A percentile compares a stretch with the other conserved stretches of the same genome.
Evolutionary conservation across 176 grass and related monocot genomes (phyloP).

Genomic region (Musa acuminata): DNA sequence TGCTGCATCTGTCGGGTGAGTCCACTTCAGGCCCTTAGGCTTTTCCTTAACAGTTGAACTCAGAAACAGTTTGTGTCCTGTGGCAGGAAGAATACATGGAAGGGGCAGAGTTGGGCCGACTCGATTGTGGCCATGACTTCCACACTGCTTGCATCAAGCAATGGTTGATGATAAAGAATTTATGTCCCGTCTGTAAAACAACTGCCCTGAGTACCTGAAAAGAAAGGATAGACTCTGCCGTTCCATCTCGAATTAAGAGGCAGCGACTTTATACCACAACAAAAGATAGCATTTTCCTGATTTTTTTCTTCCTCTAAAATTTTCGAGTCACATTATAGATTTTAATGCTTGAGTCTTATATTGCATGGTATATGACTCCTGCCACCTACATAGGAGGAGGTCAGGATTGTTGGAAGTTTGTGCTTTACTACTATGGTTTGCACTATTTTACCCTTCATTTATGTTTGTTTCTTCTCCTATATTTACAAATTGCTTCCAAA

Average conservation of each 20-base stretch:
- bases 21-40: background rate
- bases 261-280: background rate
- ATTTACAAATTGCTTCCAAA: too few species aligned
- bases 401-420: too few species aligned
- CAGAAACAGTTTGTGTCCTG: background rate
- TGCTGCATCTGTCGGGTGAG: conserved; percentile 19
- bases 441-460: too few species aligned
- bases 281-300: background rate
- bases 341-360: too few species aligned
- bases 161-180: conserved; percentile 13
- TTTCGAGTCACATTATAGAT: too few species aligned
- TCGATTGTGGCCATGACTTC: conserved; percentile 17
- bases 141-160: conserved; percentile 17
- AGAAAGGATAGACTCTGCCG: background rate
- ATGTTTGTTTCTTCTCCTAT: too few species aligned
- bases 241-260: background rate
- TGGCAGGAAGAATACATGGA: conserved; percentile 1
- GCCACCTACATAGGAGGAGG: too few species aligned
- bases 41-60: background rate
- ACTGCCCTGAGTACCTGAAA: background rate
- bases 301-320: background rate
- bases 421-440: too few species aligned
- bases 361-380: too few species aligned
- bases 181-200: conserved; percentile 13
- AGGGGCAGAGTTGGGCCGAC: conserved; percentile 1